phyloP scores from a whole-genome alignment of 2,329 filamentous ascomycete genomes.

The Talaromyces sp. region DNA sequence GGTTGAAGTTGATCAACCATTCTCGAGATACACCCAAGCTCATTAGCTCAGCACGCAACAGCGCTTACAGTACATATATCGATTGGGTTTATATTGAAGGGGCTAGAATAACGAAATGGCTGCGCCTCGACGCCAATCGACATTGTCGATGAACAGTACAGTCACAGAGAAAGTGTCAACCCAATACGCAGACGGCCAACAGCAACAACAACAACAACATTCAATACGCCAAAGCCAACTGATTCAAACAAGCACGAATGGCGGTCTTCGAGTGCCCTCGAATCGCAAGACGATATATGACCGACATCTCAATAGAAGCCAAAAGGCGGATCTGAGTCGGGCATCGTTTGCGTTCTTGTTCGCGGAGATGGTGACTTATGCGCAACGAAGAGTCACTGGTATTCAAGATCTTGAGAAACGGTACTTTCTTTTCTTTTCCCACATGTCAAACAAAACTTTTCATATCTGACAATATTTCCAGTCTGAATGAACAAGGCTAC shows the following conservation, averaged over 20 bases:
- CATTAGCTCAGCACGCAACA: background rate
- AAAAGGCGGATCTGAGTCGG: conserved; percentile 83
- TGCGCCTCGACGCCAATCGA: conserved; percentile 14
- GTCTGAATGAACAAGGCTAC: conserved; percentile 86
- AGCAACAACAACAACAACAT: conserved; percentile 21
- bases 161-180: conserved; percentile 16
- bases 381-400: conserved; percentile 81
- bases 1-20: background rate
- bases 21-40: background rate
- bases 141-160: conserved; percentile 23
- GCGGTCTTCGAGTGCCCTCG: conserved; percentile 74
- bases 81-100: background rate
- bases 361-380: conserved; percentile 93
- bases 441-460: background rate
- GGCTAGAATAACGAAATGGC: conserved; percentile 6
- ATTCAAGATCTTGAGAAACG: conserved; percentile 91
- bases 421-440: conserved; percentile 42
- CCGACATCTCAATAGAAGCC: conserved; percentile 83
- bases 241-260: conserved; percentile 39
- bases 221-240: conserved; percentile 44
- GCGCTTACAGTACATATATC: background rate
- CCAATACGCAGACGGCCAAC: conserved; percentile 17
- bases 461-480: conserved; percentile 35
- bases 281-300: conserved; percentile 98
- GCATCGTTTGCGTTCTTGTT: conserved; percentile 95